These are phyloP conservation scores for Pseudogymnoascus sp. DNA, from an alignment of 2,329 filamentous ascomycete genomes.

Conservation along the genomic window DNA sequence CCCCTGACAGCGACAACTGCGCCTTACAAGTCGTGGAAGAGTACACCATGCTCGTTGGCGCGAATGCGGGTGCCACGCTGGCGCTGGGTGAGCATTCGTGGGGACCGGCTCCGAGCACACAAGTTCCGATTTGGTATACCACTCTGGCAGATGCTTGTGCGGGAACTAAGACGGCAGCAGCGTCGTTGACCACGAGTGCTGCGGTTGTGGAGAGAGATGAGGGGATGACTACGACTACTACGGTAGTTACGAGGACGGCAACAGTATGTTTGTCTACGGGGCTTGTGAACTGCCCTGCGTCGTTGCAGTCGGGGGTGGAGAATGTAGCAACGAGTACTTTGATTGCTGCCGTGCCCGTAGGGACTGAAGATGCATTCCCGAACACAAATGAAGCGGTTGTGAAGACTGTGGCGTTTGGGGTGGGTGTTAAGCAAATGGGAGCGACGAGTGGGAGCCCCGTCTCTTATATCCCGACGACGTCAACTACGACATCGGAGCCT, in stretches of 20 bases:
- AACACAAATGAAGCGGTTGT: constrained; percentile 26
- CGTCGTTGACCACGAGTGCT: constrained; percentile 19
- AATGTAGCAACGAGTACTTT: constrained; percentile 34
- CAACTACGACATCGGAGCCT: constrained; percentile 11
- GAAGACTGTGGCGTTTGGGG: constrained; percentile 36
- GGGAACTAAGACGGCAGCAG: constrained; percentile 21
- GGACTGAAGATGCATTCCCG: constrained; percentile 34
- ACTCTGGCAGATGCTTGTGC: constrained; percentile 39
- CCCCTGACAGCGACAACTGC: constrained; percentile 32
- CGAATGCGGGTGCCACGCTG: constrained; percentile 44
- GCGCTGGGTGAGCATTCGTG: constrained; percentile 36
- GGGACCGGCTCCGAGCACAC: constrained; percentile 40
- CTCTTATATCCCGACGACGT: constrained; percentile 35
- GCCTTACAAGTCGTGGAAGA: constrained; percentile 38
- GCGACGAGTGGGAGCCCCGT: constrained; percentile 37
- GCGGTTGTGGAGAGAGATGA: constrained; percentile 20
- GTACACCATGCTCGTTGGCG: constrained; percentile 45
- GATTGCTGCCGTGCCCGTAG: constrained; percentile 33
- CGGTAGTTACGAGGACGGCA: constrained; percentile 36
- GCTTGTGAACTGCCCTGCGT: constrained; percentile 42
- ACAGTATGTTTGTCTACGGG: constrained; percentile 35
- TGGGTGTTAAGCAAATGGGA: constrained; percentile 29
- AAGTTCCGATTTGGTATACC: constrained; percentile 45
- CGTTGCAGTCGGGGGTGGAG: constrained; percentile 37
- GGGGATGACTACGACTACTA: constrained; percentile 34